Base-by-base conservation (phyloP, 352 stramenopile species). In the Plasmopara viticola region DNA sequence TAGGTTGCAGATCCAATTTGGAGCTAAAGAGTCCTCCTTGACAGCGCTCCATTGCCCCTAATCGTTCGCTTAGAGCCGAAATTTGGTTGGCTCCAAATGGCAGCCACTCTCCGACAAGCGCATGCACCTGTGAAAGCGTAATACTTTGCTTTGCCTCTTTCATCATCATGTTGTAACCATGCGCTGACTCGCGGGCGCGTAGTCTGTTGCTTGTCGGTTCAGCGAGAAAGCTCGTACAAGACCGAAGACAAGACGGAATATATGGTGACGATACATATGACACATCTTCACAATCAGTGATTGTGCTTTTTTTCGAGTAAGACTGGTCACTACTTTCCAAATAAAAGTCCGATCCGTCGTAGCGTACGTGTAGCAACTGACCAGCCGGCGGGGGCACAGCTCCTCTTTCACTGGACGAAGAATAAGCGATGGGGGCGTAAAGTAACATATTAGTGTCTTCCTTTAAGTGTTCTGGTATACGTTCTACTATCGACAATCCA, bases 1-100 rank as follows among this genome's bases (percentile, higher is more conserved):
- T 89, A 15, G 86, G 80, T 20, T 86, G 51, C 14, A 89, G 70
- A 61, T 98, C 95, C 20, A 98, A 78, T 25, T 92, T 82, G 18
- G 93, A 95, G 33, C 90, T 98, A 61, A 98, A 98, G 43, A 97
- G 97, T 0, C 95, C 95, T 34, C 95, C 95, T 70, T 98, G 95
- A 47, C 95, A 96, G 15, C 95, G 86, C 50, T 99, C 95, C 60
- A 95, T 98, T 5, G 89, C 89, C 4, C 95, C 95, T 8, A 99
- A 69, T 38, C 95, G 97, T 53, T 97, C 95, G 54, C 98, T 99
- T 4, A 99, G 70, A 46, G 96, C 91, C 9, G 97, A 90, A 53
- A 99, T 97, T 68, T 98, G 89, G 67, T 98, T 99, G 10, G 93
- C 84, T 28, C 96, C 95, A 60, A 98, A 98, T 9, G 96, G 96